Evolutionary conservation across 2,329 filamentous ascomycete species (phyloP), one percentile per base, ranked within the genome.

Genomic region (Aureobasidium sp.): DNA sequence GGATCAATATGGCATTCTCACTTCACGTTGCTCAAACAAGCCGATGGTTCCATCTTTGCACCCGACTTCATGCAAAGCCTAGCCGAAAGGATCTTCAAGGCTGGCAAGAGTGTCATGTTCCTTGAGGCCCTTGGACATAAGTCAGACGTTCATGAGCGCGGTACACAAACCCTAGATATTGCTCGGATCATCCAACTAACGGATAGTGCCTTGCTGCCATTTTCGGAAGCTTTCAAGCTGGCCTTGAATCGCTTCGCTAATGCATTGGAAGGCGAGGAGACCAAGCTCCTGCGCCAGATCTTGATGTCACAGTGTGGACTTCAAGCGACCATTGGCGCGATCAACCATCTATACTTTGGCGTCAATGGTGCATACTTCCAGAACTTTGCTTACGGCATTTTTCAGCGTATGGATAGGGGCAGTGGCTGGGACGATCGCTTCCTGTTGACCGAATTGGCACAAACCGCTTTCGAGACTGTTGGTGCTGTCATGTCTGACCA

Each of bases 71-170:
- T 97, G 5, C 83, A 86, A 42, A 81, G 86, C 2, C 83, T 86
- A 1, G 85, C 84, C 0, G 76, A 78, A 27, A 88, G 86, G 64
- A 90, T 97, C 40, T 93, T 96, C 68, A 91, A 87, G 1, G 87
- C 90, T 1, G 93, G 93, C 0, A 97, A 97, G 74, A 95, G 88
- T 68, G 86, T 94, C 61, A 84, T 94, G 1, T 88, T 97, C 48
- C 76, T 97, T n/a, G 87, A 86, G 64, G 83, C 87, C 52, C 78
- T 96, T 12, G 84, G 85, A 61, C 78, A 82, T 63, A 71, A 27
- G 27, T 22, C 29, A 22, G 33, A 59, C 1, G 15, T 39, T 22
- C 22, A 37, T 29, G 7, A 17, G 22, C 35, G 40, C 12, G 39
- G 22, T 15, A n/a, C 22, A 19, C 44, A 49, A 22, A 29, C 4